Evolutionary conservation across 306 rosid genomes (phyloP).

Genomic region (Mimosa pudica): DNA sequence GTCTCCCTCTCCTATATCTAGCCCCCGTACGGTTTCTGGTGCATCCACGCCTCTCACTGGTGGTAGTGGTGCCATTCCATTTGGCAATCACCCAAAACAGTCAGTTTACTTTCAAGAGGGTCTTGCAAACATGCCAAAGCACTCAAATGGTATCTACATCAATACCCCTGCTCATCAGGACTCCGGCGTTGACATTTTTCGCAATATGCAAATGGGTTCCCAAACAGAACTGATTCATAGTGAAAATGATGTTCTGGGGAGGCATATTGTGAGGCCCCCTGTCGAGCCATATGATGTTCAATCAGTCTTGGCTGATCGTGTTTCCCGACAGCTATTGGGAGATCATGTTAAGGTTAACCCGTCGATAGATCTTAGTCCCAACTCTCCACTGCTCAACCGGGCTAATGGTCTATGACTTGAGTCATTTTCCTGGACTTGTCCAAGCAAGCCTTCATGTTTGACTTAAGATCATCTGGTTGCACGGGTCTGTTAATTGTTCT

Average conservation of each 20-base stretch:
- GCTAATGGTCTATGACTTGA: constrained; percentile 60
- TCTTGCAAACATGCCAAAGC: constrained; percentile 66
- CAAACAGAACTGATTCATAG: constrained; percentile 60
- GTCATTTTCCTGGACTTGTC: constrained; percentile 32
- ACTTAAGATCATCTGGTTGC: constrained; percentile 38
- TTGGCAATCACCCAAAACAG: constrained; percentile 58
- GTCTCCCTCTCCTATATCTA: constrained; percentile 98
- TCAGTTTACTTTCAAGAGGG: constrained; percentile 74
- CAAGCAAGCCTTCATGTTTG: constrained; percentile 40
- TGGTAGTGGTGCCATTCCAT: constrained; percentile 78
- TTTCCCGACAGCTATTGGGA: constrained; percentile 74
- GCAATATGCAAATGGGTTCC: constrained; percentile 77
- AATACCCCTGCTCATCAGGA: constrained; percentile 18
- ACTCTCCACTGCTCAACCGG: constrained; percentile 59
- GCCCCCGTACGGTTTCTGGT: constrained; percentile 93
- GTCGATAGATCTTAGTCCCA: constrained; percentile 72
- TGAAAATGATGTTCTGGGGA: constrained; percentile 66
- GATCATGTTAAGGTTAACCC: constrained; percentile 67
- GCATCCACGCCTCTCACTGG: constrained; percentile 91
- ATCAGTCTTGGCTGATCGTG: constrained; percentile 88
- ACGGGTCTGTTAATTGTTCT: constrained; percentile 41
- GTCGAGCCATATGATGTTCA: constrained; percentile 73
- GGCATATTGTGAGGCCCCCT: constrained; percentile 54
- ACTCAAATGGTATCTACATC: constrained; percentile 40
- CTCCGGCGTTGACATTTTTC: constrained; percentile 63